phyloP scores from a whole-genome alignment of 192 early-diverging fungal genomes.

The Rhizophagus clarus region DNA sequence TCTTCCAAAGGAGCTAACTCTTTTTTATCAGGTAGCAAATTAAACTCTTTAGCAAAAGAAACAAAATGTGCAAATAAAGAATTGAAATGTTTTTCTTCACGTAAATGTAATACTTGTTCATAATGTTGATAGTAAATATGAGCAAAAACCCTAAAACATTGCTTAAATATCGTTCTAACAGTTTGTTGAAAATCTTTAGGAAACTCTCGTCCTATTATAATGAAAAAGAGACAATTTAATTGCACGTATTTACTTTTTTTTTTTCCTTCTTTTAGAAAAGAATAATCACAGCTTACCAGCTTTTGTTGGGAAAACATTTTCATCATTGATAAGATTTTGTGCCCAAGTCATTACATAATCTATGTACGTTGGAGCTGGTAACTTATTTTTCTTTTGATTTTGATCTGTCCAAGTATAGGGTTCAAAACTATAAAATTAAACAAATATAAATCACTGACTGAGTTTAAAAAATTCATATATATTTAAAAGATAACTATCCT shows the following conservation, averaged over 20 bases:
- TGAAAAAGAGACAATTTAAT: background rate
- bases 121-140: constrained; percentile 95
- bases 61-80: constrained; percentile 96
- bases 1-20: constrained; percentile 82
- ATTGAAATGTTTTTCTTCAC: constrained; percentile 90
- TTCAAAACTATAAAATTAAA: background rate
- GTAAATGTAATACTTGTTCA: constrained; percentile 79
- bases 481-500: background rate
- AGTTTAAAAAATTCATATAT: background rate
- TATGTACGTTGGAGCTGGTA: constrained; percentile 93
- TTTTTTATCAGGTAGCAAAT: constrained; percentile 84
- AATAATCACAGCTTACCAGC: constrained; percentile 54
- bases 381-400: constrained; percentile 74
- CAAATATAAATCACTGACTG: background rate
- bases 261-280: constrained; percentile 1
- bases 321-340: constrained; percentile 85
- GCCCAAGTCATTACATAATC: constrained; percentile 91
- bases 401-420: constrained; percentile 82
- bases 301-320: constrained; percentile 92
- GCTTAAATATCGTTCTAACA: constrained; percentile 76
- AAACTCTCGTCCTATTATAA: constrained; percentile 73
- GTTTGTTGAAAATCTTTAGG: constrained; percentile 74
- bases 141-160: constrained; percentile 86
- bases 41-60: constrained; percentile 91
- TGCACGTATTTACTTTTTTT: background rate